Conservation (phyloP, 2,329 filamentous ascomycete species). For the Pseudophaeomoniella oleicola region DNA sequence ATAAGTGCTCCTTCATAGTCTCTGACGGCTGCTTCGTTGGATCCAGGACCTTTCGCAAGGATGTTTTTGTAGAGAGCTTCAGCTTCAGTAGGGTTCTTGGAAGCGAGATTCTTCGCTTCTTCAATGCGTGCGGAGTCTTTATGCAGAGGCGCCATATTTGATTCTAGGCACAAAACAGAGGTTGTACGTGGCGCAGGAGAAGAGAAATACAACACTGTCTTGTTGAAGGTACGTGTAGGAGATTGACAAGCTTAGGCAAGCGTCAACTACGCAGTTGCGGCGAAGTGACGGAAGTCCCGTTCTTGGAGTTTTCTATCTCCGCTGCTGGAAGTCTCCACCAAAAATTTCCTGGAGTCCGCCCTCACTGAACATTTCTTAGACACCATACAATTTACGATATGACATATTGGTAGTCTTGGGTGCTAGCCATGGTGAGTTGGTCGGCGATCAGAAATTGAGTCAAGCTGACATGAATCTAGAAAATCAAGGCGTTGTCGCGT, state of each 20-base stretch:
- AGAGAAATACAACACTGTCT: constrained; percentile 4
- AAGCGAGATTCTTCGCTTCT: constrained; percentile 74
- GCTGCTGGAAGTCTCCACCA: neutral
- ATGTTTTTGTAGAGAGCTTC: constrained; percentile 83
- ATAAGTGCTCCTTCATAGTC: constrained; percentile 87
- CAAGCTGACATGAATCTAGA: constrained; percentile 22
- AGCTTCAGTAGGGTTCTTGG: constrained; percentile 68
- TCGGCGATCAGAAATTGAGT: too few species aligned
- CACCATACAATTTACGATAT: too few species aligned
- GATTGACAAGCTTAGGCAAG: constrained; percentile 3
- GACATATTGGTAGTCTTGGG: too few species aligned
- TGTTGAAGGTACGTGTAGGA: too few species aligned
- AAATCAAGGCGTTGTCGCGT: constrained; percentile 41
- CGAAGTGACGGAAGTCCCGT: neutral
- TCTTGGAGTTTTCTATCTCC: constrained; percentile 2
- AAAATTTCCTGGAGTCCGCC: neutral
- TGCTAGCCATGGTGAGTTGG: too few species aligned
- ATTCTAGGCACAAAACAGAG: too few species aligned
- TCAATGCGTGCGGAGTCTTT: constrained; percentile 55
- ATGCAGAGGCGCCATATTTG: constrained; percentile 33
- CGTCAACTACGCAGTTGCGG: neutral
- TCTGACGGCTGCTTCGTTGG: constrained; percentile 71
- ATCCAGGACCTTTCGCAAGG: constrained; percentile 68
- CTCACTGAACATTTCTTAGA: constrained; percentile 1
- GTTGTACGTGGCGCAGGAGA: neutral